Evolutionary conservation across 2,329 filamentous ascomycete species (phyloP), one percentile per base, ranked within the genome.

Genomic region (Microascus cirrosus): DNA sequence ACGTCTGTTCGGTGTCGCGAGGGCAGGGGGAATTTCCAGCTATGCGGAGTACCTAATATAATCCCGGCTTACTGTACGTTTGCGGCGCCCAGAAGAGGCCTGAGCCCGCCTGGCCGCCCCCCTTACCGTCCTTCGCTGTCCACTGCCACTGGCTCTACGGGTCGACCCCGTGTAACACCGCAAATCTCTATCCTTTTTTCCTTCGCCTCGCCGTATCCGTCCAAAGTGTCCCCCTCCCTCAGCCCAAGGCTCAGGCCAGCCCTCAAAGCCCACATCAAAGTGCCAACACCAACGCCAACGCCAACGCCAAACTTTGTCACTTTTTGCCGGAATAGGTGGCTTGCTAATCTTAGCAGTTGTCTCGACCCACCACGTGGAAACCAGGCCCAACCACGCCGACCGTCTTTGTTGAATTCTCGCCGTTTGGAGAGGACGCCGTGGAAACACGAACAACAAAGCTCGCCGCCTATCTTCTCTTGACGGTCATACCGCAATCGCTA

Each of bases 231-330:
- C 45, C 25, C 54, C 54, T 36, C 45, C 24, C 39, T 50, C 39
- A 56, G 54, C 54, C 54, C 54, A 51, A 56, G 54, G 34, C 39
- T 32, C 25, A 56, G 54, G 42, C 54, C 25, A 53, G 34, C 52
- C 52, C 22, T 22, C 50, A 22, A 50, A 48, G 45, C n/a, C 45
- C 45, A 24, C 22, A 24, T 22, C 45, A 50, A 50, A n/a, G 52
- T 22, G 32, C 51, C 51, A 53, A 22, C 50, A 18, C 45, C 59
- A 52, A 59, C 50, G 51, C 36, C 22, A 51, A 32, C 55, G 28
- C 28, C 28, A 32, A 32, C 28, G 28, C 28, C 28, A 55, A 52
- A 53, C 25, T 18, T 25, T 32, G 32, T 20, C 25, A 20, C 15
- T 24, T 45, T 50, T 25, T 42, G 42, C 54, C 54, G 34, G 22